phyloP scores from a whole-genome alignment of 208 protist genomes.

The Wallacemonas sp. region DNA sequence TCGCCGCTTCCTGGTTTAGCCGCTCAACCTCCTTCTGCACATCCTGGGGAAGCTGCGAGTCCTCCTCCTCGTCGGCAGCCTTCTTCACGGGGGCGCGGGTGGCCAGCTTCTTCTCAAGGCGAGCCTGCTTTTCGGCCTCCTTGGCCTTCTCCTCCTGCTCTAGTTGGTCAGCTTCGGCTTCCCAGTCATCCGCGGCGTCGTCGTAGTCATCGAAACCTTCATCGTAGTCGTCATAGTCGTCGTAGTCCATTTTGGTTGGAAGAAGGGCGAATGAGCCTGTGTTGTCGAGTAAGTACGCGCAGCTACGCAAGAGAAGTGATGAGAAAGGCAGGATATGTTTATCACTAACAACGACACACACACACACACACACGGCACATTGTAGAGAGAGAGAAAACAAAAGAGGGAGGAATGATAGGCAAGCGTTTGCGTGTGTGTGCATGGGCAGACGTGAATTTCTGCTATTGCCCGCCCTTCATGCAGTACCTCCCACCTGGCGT shows the following conservation, averaged over 20 bases:
- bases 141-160: constrained; percentile 59
- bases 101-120: constrained; percentile 57
- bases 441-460: too few species aligned
- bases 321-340: too few species aligned
- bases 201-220: constrained; percentile 58
- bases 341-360: too few species aligned
- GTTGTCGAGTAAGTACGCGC: too few species aligned
- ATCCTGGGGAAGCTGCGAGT: constrained; percentile 31
- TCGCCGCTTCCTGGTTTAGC: constrained; percentile 56
- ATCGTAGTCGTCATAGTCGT: constrained; percentile 41
- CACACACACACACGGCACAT: too few species aligned
- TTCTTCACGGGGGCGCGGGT: constrained; percentile 53
- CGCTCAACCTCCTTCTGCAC: constrained; percentile 48
- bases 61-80: constrained; percentile 39
- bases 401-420: background rate
- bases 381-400: too few species aligned
- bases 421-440: background rate
- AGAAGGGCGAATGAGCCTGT: too few species aligned
- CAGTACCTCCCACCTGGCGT: too few species aligned
- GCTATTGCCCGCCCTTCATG: too few species aligned
- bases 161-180: constrained; percentile 61
- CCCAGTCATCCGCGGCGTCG: constrained; percentile 86
- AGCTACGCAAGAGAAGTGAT: too few species aligned
- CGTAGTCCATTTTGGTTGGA: constrained; percentile 23
- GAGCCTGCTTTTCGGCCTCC: constrained; percentile 41